Evolutionary conservation across 2,329 filamentous ascomycete genomes (phyloP), one percentile per base, ranked within the genome.

Genomic region (Blastomyces emzantsi): DNA sequence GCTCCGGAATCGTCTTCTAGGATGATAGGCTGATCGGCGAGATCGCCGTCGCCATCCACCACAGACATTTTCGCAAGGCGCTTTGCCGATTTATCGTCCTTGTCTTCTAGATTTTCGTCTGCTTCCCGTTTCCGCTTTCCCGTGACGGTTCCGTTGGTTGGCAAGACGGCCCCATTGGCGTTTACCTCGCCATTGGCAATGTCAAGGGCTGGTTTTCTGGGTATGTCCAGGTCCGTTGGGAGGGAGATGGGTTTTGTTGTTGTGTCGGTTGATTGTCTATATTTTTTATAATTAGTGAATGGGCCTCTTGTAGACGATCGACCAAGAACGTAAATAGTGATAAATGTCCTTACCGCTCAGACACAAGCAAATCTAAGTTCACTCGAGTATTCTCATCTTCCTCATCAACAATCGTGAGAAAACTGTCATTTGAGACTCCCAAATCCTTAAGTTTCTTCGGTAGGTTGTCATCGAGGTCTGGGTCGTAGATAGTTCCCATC

Each of bases 401-500:
- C 63, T 95, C 84, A 67, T 90, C 94, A n/a, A 89, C 87, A 61
- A 97, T 79, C 0, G 90, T 95, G 67, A 97, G 76, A 73, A 95
- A 93, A 61, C 83, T 87, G 67, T 89, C 89, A 30, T 83, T 80
- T 64, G 83, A 83, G 69, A 97, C 85, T 13, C 88, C 90, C 9
- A 97, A 81, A 25, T 96, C 90, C 33, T 76, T 81, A 60, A 99
- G 82, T 65, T 89, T 92, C 79, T 91, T 95, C 0, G 81, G 75
- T 0, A 97, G 79, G 70, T 97, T 95, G 64, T 95, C 90, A 4
- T 90, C 90, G 70, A 96, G 85, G 63, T 97, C 94, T 0, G 87
- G 85, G 70, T 97, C 94, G 70, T 96, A 97, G 52, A 97, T 81
- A n/a, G 92, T 81, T 60, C 88, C 88, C 11, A 83, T 80, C 7